These are phyloP conservation scores for Talinum fruticosum DNA, from an alignment of 148 eudicot species.

Conservation along the genomic window DNA sequence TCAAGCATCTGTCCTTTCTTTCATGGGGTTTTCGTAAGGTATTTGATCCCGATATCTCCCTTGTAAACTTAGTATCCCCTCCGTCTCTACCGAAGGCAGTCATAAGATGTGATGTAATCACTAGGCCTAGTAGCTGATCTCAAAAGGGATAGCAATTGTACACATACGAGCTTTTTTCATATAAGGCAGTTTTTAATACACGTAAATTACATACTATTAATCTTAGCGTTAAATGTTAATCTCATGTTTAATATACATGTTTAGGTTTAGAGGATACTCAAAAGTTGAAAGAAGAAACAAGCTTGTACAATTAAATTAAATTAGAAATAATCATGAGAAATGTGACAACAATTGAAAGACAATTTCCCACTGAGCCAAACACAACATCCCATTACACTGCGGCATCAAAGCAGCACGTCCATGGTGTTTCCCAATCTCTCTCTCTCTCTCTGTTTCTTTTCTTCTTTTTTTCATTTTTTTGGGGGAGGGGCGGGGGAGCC, in stretches of 20 bases:
- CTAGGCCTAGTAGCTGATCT: too few species aligned
- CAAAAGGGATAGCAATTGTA: too few species aligned
- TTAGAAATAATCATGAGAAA: neutral
- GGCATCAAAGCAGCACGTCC: constrained; percentile 16
- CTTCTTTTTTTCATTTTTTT: neutral
- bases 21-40: neutral
- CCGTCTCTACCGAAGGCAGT: too few species aligned
- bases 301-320: neutral
- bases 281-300: neutral
- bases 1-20: neutral
- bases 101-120: too few species aligned
- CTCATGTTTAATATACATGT: too few species aligned
- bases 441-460: neutral
- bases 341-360: neutral
- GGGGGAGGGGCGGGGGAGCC: neutral
- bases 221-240: too few species aligned
- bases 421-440: neutral
- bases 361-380: constrained; percentile 9
- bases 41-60: neutral
- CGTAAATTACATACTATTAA: too few species aligned
- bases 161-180: too few species aligned
- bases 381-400: constrained; percentile 18
- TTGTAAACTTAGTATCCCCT: neutral
- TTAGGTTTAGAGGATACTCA: too few species aligned
- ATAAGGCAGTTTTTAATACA: too few species aligned